Percentiles rank a stretch among this genome's conserved stretches.
These are phyloP conservation scores for Trametes hirsuta DNA, from an alignment of 1,284 basidiomycete genomes.

Conservation along the genomic window DNA sequence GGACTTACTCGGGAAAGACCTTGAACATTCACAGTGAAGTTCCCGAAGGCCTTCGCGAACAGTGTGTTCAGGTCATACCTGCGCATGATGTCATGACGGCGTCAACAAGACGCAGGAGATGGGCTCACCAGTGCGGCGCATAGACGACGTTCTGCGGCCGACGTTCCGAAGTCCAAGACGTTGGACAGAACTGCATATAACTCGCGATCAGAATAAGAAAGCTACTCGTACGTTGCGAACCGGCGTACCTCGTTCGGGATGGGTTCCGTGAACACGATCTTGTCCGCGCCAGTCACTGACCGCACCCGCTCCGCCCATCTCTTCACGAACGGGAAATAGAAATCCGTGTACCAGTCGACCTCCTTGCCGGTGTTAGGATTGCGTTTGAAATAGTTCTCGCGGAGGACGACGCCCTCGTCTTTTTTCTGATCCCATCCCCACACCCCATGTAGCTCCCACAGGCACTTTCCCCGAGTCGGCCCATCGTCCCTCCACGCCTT, in stretches of 20 bases:
- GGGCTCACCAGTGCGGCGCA: conserved; percentile 83
- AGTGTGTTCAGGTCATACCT: conserved; percentile 91
- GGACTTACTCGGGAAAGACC: conserved; percentile 74
- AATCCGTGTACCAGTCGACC: conserved; percentile 86
- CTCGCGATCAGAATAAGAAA: background rate
- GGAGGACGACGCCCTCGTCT: conserved; percentile 73
- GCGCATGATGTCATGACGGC: background rate
- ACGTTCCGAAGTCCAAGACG: conserved; percentile 68
- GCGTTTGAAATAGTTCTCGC: conserved; percentile 86
- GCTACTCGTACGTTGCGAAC: background rate
- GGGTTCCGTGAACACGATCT: conserved; percentile 79
- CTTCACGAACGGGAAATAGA: conserved; percentile 82
- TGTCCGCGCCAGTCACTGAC: conserved; percentile 50
- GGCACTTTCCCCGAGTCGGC: conserved; percentile 70
- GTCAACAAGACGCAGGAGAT: background rate
- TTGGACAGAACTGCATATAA: conserved; percentile 70
- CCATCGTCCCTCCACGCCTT: conserved; percentile 75
- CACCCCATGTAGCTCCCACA: conserved; percentile 93
- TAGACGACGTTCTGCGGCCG: conserved; percentile 80
- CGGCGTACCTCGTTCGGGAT: conserved; percentile 86
- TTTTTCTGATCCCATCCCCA: conserved; percentile 88
- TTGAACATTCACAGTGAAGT: conserved; percentile 90
- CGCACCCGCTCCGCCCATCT: conserved; percentile 77
- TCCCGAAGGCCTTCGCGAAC: conserved; percentile 80
- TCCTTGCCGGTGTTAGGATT: conserved; percentile 64